Evolutionary conservation across 768 basidiomycete species (phyloP), one percentile per base, ranked within the genome.

Genomic region (Mycena olivaceomarginata): DNA sequence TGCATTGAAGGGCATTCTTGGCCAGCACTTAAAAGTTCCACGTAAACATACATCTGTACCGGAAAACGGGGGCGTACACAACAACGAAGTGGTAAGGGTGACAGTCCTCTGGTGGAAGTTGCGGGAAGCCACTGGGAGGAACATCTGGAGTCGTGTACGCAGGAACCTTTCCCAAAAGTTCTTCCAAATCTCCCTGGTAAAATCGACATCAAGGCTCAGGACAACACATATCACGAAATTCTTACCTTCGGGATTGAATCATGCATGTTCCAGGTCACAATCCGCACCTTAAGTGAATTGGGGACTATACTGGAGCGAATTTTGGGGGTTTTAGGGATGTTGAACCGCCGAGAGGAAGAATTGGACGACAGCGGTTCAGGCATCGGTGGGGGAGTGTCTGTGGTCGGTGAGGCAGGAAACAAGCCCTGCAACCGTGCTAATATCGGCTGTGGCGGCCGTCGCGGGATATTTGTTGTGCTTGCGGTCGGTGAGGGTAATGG

Each of bases 211-310:
- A 74, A 48, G 20, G 62, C 62, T 41, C 46, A 62, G 48, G 53
- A 53, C 63, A 63, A 18, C 51, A n/a, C 56, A 37, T 48, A 18
- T 12, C 18, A 46, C 40, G 31, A 31, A 31, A 31, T 15, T 76
- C 82, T 18, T 40, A 92, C 94, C 90, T 94, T 96, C 41, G 95
- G 95, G 7, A 96, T 81, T 0, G 93, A 93, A 77, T 96, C 94
- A 77, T 96, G 94, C 95, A 96, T 96, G 78, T 96, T 96, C 95
- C 95, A 96, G 48, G 94, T 94, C 45, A 95, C 67, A 63, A 96
- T 91, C 57, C 92, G 87, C 51, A 95, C 85, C 81, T 96, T 96
- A 60, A 96, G 86, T 82, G 89, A 90, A 77, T 87, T 89, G 1
- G 85, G 84, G 13, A 82, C 77, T 12, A 70, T 45, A 20, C 85